Evolutionary conservation across 2,329 filamentous ascomycete species (phyloP).

Genomic region (Pyrenophora graminea): DNA sequence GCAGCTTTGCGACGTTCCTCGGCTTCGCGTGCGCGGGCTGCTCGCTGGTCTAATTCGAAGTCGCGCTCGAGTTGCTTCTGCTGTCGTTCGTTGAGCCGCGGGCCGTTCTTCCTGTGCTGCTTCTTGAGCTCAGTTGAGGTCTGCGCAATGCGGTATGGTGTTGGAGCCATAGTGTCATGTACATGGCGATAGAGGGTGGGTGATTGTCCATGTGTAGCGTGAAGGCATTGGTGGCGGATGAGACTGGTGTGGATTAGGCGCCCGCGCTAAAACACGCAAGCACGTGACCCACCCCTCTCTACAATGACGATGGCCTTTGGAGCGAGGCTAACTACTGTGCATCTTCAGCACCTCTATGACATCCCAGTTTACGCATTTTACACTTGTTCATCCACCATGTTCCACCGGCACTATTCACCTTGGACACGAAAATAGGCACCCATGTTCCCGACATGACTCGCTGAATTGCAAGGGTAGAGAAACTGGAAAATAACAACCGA

Average conservation of each 20-base stretch:
- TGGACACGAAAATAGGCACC: too few relatives aligned
- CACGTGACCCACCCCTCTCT: constrained; percentile 1
- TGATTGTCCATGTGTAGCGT: not conserved
- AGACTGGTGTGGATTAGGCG: constrained; percentile 2
- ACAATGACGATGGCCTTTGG: not conserved
- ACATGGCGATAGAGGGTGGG: constrained; percentile 11
- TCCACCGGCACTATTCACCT: not conserved
- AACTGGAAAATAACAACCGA: too few relatives aligned
- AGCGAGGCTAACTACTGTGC: not conserved
- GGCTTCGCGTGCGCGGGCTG: constrained; percentile 37
- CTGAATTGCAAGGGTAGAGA: too few relatives aligned
- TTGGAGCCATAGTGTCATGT: constrained; percentile 28
- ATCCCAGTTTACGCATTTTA: not conserved
- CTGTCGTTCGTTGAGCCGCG: constrained; percentile 31
- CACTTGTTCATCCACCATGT: not conserved
- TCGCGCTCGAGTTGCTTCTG: constrained; percentile 39
- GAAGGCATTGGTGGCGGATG: constrained; percentile 1
- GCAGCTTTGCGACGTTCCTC: constrained; percentile 36
- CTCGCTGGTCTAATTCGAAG: constrained; percentile 40
- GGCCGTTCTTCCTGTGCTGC: constrained; percentile 37
- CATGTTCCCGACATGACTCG: too few relatives aligned
- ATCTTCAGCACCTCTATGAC: not conserved
- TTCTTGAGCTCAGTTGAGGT: constrained; percentile 44
- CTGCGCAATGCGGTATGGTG: constrained; percentile 34
- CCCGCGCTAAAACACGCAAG: constrained; percentile 11